phyloP scores from a whole-genome alignment of 257 asterid species.

The Penstemon davidsonii region DNA sequence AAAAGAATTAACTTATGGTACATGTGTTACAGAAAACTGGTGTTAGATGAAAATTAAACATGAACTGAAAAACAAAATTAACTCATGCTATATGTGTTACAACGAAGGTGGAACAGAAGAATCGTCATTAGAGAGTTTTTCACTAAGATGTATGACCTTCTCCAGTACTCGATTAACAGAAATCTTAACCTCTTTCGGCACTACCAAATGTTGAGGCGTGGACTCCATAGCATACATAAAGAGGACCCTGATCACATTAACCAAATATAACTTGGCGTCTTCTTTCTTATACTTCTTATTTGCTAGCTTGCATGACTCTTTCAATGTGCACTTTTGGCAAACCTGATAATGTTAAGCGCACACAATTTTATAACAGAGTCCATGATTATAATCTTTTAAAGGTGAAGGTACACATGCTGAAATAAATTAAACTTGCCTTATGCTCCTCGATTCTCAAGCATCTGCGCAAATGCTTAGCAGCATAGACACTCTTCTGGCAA shows the following conservation, averaged over 20 bases:
- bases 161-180: slow-evolving; percentile 57
- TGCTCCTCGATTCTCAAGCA: slow-evolving; percentile 69
- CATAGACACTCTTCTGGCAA: slow-evolving; percentile 36
- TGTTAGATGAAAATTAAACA: too few species aligned
- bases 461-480: slow-evolving; percentile 69
- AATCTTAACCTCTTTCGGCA: slow-evolving; percentile 58
- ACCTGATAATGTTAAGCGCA: slow-evolving; percentile 47
- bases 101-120: too few species aligned
- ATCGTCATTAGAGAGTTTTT: slow-evolving; percentile 11
- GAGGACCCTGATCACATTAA: slow-evolving; percentile 51
- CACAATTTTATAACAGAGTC: background rate
- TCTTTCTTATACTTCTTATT: slow-evolving; percentile 39
- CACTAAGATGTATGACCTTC: slow-evolving; percentile 58
- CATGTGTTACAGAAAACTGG: too few species aligned
- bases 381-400: background rate
- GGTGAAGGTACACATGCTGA: background rate
- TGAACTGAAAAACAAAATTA: too few species aligned
- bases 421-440: slow-evolving; percentile 40
- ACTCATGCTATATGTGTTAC: too few species aligned
- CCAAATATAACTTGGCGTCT: slow-evolving; percentile 41
- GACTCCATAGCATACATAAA: slow-evolving; percentile 61
- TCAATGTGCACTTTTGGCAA: slow-evolving; percentile 62
- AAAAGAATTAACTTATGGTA: too few species aligned
- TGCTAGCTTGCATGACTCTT: slow-evolving; percentile 52
- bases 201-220: slow-evolving; percentile 47